phyloP scores from a whole-genome alignment of 768 basidiomycete genomes.

The Psilocybe tampanensis region DNA sequence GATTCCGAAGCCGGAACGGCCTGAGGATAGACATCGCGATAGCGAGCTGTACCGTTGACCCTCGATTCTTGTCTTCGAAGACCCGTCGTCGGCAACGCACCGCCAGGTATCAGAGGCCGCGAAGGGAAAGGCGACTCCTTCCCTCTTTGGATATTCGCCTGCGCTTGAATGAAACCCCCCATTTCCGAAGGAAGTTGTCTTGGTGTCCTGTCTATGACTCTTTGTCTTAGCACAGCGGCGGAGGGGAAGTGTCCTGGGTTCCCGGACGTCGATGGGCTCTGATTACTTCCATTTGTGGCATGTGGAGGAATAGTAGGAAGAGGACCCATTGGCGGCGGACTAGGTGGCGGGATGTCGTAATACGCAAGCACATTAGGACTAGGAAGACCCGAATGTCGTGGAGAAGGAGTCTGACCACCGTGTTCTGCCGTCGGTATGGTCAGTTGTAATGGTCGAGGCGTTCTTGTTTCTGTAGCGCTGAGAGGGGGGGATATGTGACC shows the following conservation, averaged over 20 bases:
- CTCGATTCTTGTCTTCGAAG: not conserved
- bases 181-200: conserved; percentile 15
- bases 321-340: conserved; percentile 49
- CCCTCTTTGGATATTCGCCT: conserved; percentile 41
- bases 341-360: conserved; percentile 54
- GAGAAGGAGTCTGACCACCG: conserved; percentile 32
- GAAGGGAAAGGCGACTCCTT: conserved; percentile 54
- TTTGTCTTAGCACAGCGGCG: conserved; percentile 23
- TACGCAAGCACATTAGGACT: conserved; percentile 45
- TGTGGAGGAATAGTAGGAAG: conserved; percentile 37
- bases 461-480: not conserved
- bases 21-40: not conserved
- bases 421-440: conserved; percentile 31
- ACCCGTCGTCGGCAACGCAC: not conserved
- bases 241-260: conserved; percentile 16
- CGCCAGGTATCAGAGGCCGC: conserved; percentile 35
- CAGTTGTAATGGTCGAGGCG: conserved; percentile 3
- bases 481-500: conserved; percentile 13
- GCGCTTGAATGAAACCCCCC: not conserved
- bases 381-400: conserved; percentile 23
- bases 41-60: not conserved
- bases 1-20: too few relatives aligned
- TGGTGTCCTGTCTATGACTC: conserved; percentile 21
- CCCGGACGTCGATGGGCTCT: not conserved
- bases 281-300: not conserved